These are phyloP conservation scores for Rubia tinctorum DNA, from an alignment of 305 asterid species.

Conservation along the genomic window DNA sequence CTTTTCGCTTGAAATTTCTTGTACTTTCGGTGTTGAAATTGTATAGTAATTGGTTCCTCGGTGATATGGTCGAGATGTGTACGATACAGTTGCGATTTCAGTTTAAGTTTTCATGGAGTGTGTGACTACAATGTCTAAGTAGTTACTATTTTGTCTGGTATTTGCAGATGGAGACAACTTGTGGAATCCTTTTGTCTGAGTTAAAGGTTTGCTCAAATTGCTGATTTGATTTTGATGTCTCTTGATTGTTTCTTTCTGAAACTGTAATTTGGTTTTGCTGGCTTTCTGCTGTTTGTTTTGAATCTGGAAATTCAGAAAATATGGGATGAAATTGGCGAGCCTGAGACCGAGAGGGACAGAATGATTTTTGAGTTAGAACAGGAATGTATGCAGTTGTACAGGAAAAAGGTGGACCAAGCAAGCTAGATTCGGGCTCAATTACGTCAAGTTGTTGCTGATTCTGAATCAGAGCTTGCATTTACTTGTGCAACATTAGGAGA, in stretches of 20 bases:
- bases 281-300: neutral
- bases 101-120: neutral
- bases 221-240: neutral
- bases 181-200: conserved; percentile 67
- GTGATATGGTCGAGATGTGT: neutral
- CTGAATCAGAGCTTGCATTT: conserved; percentile 72
- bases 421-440: conserved; percentile 61
- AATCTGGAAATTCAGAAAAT: conserved; percentile 51
- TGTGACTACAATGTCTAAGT: neutral
- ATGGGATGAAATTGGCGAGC: conserved; percentile 93
- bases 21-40: neutral
- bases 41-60: neutral
- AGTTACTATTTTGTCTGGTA: conserved; percentile 17
- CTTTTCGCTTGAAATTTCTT: neutral
- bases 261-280: conserved; percentile 1
- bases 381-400: conserved; percentile 73
- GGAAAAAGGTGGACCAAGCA: conserved; percentile 86
- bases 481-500: conserved; percentile 71
- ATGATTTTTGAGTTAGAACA: conserved; percentile 79
- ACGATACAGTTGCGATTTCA: neutral
- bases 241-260: neutral
- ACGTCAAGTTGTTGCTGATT: conserved; percentile 64
- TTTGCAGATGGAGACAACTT: conserved; percentile 59
- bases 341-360: conserved; percentile 60
- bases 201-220: conserved; percentile 54